Conservation (phyloP, 768 basidiomycete species). For the Cantharellus cinnabarinus region DNA sequence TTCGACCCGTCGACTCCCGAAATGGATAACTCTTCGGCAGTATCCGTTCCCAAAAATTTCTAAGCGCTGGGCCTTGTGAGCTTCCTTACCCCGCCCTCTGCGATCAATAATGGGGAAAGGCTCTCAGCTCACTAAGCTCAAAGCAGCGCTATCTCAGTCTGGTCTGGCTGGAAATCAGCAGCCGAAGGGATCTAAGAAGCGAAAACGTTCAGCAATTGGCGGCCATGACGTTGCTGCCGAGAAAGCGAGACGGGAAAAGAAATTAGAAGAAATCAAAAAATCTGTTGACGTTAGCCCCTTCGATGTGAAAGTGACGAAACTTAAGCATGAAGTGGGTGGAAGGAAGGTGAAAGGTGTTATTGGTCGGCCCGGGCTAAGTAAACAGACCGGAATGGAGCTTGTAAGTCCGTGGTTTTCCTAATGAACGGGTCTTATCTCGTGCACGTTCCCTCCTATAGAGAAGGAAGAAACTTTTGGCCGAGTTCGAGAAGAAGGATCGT, state of each 20-base stretch:
- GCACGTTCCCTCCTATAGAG: constrained; percentile 28
- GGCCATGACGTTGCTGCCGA: constrained; percentile 29
- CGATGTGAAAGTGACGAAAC: constrained; percentile 77
- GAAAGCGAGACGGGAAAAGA: constrained; percentile 61
- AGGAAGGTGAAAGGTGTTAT: constrained; percentile 61
- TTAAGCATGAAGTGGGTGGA: constrained; percentile 86
- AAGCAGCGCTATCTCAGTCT: constrained; percentile 57
- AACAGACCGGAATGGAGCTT: constrained; percentile 70
- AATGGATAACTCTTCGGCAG: no score
- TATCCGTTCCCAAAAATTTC: no score
- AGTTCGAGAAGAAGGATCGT: constrained; percentile 60
- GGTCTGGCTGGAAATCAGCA: constrained; percentile 47
- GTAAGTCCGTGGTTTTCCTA: constrained; percentile 28
- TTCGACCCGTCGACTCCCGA: no score
- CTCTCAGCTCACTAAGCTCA: constrained; percentile 82
- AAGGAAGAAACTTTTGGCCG: constrained; percentile 72
- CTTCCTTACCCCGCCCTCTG: no score
- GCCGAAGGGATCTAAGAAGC: constrained; percentile 34
- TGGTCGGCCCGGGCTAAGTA: constrained; percentile 73
- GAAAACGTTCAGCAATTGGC: constrained; percentile 35
- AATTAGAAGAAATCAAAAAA: constrained; percentile 64
- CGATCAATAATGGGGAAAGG: constrained; percentile 1
- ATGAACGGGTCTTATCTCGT: constrained; percentile 3
- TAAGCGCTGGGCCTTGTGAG: no score
- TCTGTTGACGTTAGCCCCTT: constrained; percentile 62